Base-by-base conservation (phyloP, 2,329 filamentous ascomycete genomes). In the Aspergillus hiratsukae region DNA sequence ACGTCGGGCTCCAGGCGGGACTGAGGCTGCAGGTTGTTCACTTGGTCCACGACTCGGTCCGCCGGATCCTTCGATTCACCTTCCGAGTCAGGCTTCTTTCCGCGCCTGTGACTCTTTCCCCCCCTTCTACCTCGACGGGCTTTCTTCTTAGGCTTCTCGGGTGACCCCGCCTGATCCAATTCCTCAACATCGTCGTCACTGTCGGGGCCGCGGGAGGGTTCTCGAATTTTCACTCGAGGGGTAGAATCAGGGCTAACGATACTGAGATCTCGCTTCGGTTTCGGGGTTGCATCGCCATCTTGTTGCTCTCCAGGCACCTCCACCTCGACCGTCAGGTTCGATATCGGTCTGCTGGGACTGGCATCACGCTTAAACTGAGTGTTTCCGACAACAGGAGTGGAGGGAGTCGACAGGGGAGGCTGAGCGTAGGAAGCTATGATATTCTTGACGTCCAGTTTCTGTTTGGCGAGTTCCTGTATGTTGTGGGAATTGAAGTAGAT, bases 121-220 rank as follows among this genome's bases (percentile, higher is more conserved):
- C 88, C 89, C 49, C 89, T 82, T n/a, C 84, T 81, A 3, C 89
- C 89, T 54, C 88, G 81, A 54, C 88, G 87, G 0, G 83, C 80
- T 69, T 87, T 89, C 68, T 85, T 87, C 71, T 87, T 87, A 65
- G 86, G 87, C 57, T 76, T 78, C 43, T 77, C 78, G 17, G 62
- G 56, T 28, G 62, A 21, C 3, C 11, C 68, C 50, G 62, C 59
- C 5, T 66, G 60, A 28, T 64, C 57, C 23, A 71, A 53, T 48
- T 69, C 72, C 11, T 71, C 66, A 14, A 63, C 58, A 41, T 71
- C 69, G 8, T 74, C 72, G 11, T 71, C 66, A 17, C 64, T 67
- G n/a, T 69, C 65, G 1, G 68, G 69, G 6, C 64, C 72, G 23
- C 66, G 67, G 1, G 69, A 69, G 3, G 71, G 69, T 51, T 77